phyloP scores from a whole-genome alignment of 176 grass and related monocot genomes.

The Hsuehochloa calcarea region DNA sequence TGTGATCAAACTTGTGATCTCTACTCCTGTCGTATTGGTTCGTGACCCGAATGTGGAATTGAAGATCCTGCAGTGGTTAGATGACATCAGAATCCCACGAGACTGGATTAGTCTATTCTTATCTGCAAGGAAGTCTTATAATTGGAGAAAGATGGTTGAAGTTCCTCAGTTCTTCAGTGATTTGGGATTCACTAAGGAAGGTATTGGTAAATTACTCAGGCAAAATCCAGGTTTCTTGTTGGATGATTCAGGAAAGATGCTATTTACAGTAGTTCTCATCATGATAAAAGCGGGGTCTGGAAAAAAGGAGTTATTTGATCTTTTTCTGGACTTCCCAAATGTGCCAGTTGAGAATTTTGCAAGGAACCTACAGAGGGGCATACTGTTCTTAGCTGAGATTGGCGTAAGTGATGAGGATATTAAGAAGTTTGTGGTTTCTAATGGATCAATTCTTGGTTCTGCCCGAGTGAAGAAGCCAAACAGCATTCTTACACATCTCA shows the following conservation, averaged over 20 bases:
- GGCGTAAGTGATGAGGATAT: slow-evolving; percentile 35
- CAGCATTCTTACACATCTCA: slow-evolving; percentile 43
- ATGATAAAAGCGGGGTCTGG: slow-evolving; percentile 52
- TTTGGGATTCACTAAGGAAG: slow-evolving; percentile 51
- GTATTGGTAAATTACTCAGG: slow-evolving; percentile 44
- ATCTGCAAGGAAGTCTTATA: slow-evolving; percentile 39
- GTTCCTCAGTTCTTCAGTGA: slow-evolving; percentile 49
- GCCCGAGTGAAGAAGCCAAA: slow-evolving; percentile 42
- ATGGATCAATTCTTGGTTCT: slow-evolving; percentile 49
- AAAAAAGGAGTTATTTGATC: slow-evolving; percentile 44
- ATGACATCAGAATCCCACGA: slow-evolving; percentile 41
- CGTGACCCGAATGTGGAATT: slow-evolving; percentile 30
- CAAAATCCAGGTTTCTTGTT: slow-evolving; percentile 59
- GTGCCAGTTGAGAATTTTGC: slow-evolving; percentile 30
- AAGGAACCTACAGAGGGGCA: slow-evolving; percentile 38
- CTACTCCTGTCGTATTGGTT: slow-evolving; percentile 43
- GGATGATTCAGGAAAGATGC: slow-evolving; percentile 55
- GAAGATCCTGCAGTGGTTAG: slow-evolving; percentile 50
- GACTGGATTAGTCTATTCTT: slow-evolving; percentile 54
- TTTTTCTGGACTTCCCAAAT: slow-evolving; percentile 60
- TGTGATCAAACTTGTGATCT: slow-evolving; percentile 56
- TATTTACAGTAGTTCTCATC: slow-evolving; percentile 38
- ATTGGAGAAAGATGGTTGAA: slow-evolving; percentile 52
- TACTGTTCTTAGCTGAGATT: slow-evolving; percentile 43
- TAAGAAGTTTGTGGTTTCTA: slow-evolving; percentile 46